Conservation (phyloP, 1,284 basidiomycete genomes). For the Anthracocystis walkeri region DNA sequence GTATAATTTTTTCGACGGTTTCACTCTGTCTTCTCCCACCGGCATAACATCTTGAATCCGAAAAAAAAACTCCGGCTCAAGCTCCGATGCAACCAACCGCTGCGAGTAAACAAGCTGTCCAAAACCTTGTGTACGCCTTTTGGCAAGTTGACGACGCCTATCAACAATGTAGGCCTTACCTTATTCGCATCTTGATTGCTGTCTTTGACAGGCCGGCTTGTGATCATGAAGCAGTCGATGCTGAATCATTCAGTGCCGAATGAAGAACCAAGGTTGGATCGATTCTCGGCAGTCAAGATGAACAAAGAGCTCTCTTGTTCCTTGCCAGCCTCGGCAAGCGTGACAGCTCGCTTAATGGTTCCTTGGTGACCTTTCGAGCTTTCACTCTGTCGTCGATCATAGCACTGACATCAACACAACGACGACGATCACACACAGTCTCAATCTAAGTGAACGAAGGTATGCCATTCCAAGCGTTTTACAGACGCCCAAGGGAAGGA, state of each 20-base stretch:
- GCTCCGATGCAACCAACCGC: not conserved
- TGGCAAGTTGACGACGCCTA: not conserved
- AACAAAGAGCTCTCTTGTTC: not conserved
- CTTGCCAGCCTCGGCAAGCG: slow-evolving; percentile 10
- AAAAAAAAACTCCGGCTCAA: not conserved
- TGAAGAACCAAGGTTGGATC: not conserved
- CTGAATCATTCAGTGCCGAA: no score
- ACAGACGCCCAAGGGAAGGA: not conserved
- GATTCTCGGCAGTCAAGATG: not conserved
- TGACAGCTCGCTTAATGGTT: slow-evolving; percentile 25
- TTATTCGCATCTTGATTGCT: no score
- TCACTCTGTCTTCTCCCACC: not conserved
- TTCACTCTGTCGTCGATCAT: not conserved
- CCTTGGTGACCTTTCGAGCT: not conserved
- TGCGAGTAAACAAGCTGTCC: slow-evolving; percentile 8
- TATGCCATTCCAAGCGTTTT: not conserved
- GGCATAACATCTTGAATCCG: not conserved
- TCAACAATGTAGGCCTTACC: not conserved
- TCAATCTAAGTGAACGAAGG: not conserved
- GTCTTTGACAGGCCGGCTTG: no score
- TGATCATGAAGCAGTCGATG: no score
- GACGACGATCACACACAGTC: not conserved
- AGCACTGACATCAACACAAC: not conserved
- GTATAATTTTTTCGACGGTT: not conserved
- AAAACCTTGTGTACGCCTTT: not conserved